phyloP scores from a whole-genome alignment of 2,329 filamentous ascomycete genomes.

The Dendrostoma leiphaemia region DNA sequence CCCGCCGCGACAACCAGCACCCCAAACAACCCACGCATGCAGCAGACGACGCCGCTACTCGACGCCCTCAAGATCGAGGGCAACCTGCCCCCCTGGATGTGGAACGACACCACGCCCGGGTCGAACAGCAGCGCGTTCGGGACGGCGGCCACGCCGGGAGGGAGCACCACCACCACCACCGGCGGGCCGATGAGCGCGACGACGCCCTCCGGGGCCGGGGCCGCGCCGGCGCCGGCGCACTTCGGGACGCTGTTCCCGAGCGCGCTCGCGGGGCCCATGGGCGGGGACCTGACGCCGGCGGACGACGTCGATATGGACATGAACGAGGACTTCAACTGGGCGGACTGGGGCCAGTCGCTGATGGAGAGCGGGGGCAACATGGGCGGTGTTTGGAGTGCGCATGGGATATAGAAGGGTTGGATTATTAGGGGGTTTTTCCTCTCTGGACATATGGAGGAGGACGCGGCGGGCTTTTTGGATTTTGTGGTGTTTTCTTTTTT shows the following conservation, averaged over 20 bases:
- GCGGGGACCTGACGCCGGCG: too few species aligned
- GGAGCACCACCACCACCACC: too few species aligned
- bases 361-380: constrained; percentile 26
- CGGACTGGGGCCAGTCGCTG: constrained; percentile 35
- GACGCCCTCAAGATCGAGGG: constrained; percentile 43
- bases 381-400: constrained; percentile 24
- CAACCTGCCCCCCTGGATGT: constrained; percentile 55
- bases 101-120: constrained; percentile 38
- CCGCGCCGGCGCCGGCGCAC: too few species aligned
- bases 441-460: too few species aligned
- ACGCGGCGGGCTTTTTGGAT: background rate
- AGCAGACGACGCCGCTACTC: constrained; percentile 21
- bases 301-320: constrained; percentile 34
- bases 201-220: background rate
- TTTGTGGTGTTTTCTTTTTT: background rate
- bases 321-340: constrained; percentile 37
- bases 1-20: background rate
- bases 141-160: background rate
- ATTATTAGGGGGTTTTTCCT: background rate
- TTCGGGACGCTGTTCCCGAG: too few species aligned
- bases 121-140: constrained; percentile 1
- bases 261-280: too few species aligned
- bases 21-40: background rate
- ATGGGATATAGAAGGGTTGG: constrained; percentile 15
- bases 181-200: constrained; percentile 3